These are phyloP conservation scores for Candida hungchunana DNA, from an alignment of 805 yeast species.

Conservation along the genomic window DNA sequence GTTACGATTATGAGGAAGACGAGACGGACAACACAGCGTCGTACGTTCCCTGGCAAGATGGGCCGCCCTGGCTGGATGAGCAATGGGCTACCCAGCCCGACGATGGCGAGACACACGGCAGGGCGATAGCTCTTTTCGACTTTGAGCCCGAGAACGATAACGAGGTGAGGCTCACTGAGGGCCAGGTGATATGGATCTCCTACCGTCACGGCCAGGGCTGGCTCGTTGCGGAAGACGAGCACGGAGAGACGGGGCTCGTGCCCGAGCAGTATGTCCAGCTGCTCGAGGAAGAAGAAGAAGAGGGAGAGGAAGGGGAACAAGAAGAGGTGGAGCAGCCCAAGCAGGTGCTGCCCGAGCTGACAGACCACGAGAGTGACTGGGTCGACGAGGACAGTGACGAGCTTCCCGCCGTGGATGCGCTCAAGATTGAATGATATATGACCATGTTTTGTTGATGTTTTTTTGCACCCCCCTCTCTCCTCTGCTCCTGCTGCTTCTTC, in stretches of 20 bases:
- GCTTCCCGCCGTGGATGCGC: constrained; percentile 9
- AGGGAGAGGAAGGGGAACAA: background rate
- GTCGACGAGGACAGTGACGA: constrained; percentile 31
- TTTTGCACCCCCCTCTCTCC: background rate
- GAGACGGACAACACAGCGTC: no score
- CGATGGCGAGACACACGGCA: constrained; percentile 41
- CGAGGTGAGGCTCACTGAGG: constrained; percentile 73
- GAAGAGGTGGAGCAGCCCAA: constrained; percentile 4
- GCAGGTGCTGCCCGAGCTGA: constrained; percentile 5
- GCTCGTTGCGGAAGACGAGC: constrained; percentile 81
- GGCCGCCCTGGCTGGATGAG: constrained; percentile 11
- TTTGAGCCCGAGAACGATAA: constrained; percentile 93
- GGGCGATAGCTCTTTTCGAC: constrained; percentile 85
- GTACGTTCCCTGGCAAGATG: constrained; percentile 1
- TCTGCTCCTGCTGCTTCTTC: background rate
- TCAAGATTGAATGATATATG: constrained; percentile 6
- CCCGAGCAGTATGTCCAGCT: constrained; percentile 90
- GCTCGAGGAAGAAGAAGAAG: constrained; percentile 3
- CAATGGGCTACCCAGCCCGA: background rate
- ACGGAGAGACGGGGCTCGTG: constrained; percentile 84
- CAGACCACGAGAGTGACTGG: constrained; percentile 17
- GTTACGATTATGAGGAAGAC: no score
- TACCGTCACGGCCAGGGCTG: constrained; percentile 98
- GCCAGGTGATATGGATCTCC: constrained; percentile 79
- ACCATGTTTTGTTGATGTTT: no score